phyloP scores from a whole-genome alignment of 2,329 filamentous ascomycete species.

The Gaeumannomyces tritici region DNA sequence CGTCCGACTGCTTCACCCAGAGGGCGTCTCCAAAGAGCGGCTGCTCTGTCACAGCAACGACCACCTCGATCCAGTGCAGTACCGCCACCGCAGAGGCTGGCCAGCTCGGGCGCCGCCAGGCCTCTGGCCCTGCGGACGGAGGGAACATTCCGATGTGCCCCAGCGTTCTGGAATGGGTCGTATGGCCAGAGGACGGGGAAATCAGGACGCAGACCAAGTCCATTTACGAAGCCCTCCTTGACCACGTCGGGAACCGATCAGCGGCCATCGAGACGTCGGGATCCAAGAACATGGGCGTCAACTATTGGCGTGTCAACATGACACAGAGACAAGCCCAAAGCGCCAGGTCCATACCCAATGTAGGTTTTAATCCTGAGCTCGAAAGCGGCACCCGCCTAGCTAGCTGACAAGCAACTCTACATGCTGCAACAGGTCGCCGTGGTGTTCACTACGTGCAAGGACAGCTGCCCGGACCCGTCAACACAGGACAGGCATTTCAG shows the following conservation, averaged over 20 bases:
- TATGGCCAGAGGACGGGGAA: not conserved
- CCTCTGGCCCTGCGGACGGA: not conserved
- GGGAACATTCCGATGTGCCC: not conserved
- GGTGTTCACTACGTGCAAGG: not conserved
- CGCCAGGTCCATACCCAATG: not conserved
- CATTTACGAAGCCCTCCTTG: not conserved
- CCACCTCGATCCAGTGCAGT: not conserved
- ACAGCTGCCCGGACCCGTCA: not conserved
- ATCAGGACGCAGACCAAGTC: not conserved
- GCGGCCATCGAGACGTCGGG: not conserved
- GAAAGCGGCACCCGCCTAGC: too few relatives aligned
- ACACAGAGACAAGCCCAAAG: not conserved
- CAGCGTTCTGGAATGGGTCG: not conserved
- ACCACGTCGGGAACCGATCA: not conserved
- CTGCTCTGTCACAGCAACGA: not conserved
- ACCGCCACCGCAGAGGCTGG: not conserved
- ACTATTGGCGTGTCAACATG: not conserved
- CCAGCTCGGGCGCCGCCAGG: not conserved
- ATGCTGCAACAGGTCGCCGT: not conserved
- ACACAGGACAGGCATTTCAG: not conserved
- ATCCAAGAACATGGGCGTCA: not conserved
- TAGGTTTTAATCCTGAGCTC: not conserved
- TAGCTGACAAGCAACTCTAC: too few relatives aligned
- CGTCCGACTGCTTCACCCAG: not conserved
- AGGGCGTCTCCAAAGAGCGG: not conserved